These are phyloP conservation scores for Balamuthia mandrillaris DNA, from an alignment of 208 protist species.

Conservation along the genomic window DNA sequence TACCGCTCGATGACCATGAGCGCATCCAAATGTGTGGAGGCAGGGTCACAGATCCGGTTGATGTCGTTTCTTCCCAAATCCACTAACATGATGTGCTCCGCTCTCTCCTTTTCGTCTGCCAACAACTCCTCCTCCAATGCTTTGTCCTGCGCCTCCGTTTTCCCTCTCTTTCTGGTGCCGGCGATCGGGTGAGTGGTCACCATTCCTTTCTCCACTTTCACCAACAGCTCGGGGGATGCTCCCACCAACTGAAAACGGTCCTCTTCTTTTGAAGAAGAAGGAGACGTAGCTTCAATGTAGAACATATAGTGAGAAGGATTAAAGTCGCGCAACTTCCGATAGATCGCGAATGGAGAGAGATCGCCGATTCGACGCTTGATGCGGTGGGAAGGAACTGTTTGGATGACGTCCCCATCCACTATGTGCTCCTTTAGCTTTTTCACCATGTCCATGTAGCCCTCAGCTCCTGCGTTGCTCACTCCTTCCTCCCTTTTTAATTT, in stretches of 20 bases:
- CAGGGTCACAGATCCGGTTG: constrained; percentile 46
- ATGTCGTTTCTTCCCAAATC: constrained; percentile 65
- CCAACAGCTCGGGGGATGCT: constrained; percentile 62
- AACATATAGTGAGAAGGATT: constrained; percentile 71
- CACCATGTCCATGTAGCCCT: constrained; percentile 55
- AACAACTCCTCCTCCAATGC: neutral
- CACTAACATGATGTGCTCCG: constrained; percentile 70
- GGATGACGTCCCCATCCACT: constrained; percentile 62
- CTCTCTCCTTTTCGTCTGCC: constrained; percentile 49
- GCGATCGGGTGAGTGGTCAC: constrained; percentile 64
- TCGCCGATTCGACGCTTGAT: neutral
- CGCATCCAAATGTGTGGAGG: constrained; percentile 27
- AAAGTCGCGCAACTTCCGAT: constrained; percentile 54
- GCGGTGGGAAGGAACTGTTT: constrained; percentile 33
- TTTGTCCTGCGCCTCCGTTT: constrained; percentile 55
- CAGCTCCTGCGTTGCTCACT: constrained; percentile 43
- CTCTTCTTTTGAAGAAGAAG: too few species aligned
- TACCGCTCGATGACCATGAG: constrained; percentile 64
- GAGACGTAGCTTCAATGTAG: constrained; percentile 43
- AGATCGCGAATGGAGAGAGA: constrained; percentile 62
- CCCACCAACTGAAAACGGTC: too few species aligned
- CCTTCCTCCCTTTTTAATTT: neutral
- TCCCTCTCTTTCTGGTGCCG: constrained; percentile 57
- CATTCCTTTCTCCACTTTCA: constrained; percentile 33
- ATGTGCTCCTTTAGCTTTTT: constrained; percentile 55